A percentile compares a stretch with the other conserved stretches of the same genome.
These are phyloP conservation scores for Fusarium sarcochroum DNA, from an alignment of 2,329 filamentous ascomycete species.

Conservation along the genomic window DNA sequence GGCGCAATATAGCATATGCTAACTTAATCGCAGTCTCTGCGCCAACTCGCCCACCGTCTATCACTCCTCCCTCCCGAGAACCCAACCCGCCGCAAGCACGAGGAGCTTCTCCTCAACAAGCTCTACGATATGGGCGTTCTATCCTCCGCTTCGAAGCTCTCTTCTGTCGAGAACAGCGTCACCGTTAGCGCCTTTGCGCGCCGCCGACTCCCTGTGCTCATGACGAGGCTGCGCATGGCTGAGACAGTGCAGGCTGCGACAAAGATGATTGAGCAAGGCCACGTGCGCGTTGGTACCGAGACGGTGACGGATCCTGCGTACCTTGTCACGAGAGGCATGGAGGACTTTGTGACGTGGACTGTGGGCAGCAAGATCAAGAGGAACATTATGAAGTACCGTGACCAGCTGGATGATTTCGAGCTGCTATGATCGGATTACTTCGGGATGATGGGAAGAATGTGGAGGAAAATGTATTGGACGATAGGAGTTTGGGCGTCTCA, in stretches of 20 bases:
- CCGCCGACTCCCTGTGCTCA: conserved; percentile 86
- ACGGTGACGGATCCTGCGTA: conserved; percentile 92
- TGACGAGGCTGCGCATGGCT: conserved; percentile 92
- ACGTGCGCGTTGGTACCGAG: conserved; percentile 91
- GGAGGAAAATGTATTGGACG: conserved; percentile 21
- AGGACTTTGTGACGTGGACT: conserved; percentile 97
- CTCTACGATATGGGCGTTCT: conserved; percentile 93
- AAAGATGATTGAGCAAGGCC: conserved; percentile 93
- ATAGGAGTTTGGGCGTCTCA: conserved; percentile 42
- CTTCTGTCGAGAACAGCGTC: conserved; percentile 87
- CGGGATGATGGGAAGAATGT: not conserved
- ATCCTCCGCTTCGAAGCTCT: conserved; percentile 80
- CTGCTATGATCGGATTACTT: conserved; percentile 70
- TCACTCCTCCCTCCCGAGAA: conserved; percentile 85
- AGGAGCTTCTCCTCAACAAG: conserved; percentile 90
- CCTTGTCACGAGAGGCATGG: conserved; percentile 88
- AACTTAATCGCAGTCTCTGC: conserved; percentile 72
- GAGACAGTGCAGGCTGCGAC: conserved; percentile 88
- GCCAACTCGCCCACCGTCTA: conserved; percentile 90
- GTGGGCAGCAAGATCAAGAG: conserved; percentile 97
- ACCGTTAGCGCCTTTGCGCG: conserved; percentile 92
- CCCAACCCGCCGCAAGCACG: conserved; percentile 83
- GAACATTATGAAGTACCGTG: conserved; percentile 93
- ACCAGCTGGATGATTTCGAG: conserved; percentile 97
- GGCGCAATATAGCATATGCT: conserved; percentile 42